These are phyloP conservation scores for Capronia coronata DNA, from an alignment of 2,329 filamentous ascomycete genomes.

Conservation along the genomic window DNA sequence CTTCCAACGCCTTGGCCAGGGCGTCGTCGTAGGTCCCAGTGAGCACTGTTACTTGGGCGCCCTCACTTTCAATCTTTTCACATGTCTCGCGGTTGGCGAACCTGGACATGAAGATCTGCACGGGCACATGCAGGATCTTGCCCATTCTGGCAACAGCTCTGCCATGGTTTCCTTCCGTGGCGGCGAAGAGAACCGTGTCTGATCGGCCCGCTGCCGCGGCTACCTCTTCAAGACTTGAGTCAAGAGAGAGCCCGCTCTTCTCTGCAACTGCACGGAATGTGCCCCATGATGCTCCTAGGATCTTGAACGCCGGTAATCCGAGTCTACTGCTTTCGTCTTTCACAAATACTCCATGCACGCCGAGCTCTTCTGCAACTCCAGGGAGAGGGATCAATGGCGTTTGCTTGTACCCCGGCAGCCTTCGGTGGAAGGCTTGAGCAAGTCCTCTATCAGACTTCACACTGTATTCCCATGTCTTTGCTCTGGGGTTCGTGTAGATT, in stretches of 20 bases:
- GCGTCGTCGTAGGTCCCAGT: conserved; percentile 58
- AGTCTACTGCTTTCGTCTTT: conserved; percentile 67
- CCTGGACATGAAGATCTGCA: conserved; percentile 54
- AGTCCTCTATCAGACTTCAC: conserved; percentile 12
- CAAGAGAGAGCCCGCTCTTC: conserved; percentile 40
- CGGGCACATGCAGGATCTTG: conserved; percentile 49
- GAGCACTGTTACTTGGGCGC: conserved; percentile 47
- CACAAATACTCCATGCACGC: conserved; percentile 53
- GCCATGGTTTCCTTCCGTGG: conserved; percentile 72
- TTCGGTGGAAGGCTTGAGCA: conserved; percentile 47
- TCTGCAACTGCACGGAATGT: conserved; percentile 52
- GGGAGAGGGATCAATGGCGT: conserved; percentile 53
- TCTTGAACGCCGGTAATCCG: conserved; percentile 70
- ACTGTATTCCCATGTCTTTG: conserved; percentile 11
- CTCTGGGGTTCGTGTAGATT: conserved; percentile 15
- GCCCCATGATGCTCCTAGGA: conserved; percentile 71
- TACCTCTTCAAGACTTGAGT: conserved; percentile 42
- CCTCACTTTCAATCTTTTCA: conserved; percentile 54
- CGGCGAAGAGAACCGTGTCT: conserved; percentile 50
- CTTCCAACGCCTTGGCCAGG: conserved; percentile 45
- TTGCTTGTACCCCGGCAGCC: conserved; percentile 50
- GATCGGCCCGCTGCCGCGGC: conserved; percentile 31
- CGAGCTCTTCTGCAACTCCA: conserved; percentile 51
- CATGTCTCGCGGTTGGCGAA: conserved; percentile 51
- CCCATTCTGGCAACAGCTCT: conserved; percentile 66